Percentiles rank a stretch among this genome's conserved stretches.
Conservation (phyloP, 2,329 filamentous ascomycete genomes). For the Thielaviopsis musarum region DNA sequence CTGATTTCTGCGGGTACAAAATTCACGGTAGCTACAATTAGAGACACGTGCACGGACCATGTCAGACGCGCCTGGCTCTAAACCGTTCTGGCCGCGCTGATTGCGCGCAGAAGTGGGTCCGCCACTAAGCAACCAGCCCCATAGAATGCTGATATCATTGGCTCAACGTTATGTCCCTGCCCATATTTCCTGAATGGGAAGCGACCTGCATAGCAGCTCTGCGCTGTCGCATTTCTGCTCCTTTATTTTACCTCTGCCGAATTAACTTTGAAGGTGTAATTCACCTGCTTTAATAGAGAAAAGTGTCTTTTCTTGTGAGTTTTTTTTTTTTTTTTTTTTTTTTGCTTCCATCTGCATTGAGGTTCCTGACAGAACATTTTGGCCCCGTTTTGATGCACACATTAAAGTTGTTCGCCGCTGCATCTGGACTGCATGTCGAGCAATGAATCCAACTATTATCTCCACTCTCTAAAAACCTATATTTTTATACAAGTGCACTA, state of each 20-base stretch:
- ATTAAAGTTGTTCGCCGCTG: not conserved
- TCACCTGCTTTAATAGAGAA: not conserved
- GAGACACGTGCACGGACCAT: constrained; percentile 9
- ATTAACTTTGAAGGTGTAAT: not conserved
- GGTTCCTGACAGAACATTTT: not conserved
- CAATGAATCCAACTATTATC: not conserved
- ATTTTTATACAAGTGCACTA: too few relatives aligned
- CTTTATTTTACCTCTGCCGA: constrained; percentile 7
- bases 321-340: not conserved
- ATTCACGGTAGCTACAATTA: constrained; percentile 7
- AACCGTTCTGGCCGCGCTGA: constrained; percentile 5
- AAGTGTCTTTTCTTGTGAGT: too few relatives aligned
- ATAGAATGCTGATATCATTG: constrained; percentile 5
- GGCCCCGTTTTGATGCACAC: not conserved
- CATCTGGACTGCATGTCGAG: not conserved
- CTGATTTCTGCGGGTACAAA: constrained; percentile 30
- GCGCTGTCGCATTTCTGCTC: constrained; percentile 5
- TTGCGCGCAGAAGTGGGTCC: constrained; percentile 8
- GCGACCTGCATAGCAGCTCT: not conserved
- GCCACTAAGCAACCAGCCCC: not conserved
- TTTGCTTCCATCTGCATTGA: too few relatives aligned
- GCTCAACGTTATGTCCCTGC: not conserved
- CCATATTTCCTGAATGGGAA: constrained; percentile 9
- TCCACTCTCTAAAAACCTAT: too few relatives aligned
- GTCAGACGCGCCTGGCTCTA: constrained; percentile 9